Conservation (phyloP, 768 basidiomycete genomes). For the Agrocybe pediades region DNA sequence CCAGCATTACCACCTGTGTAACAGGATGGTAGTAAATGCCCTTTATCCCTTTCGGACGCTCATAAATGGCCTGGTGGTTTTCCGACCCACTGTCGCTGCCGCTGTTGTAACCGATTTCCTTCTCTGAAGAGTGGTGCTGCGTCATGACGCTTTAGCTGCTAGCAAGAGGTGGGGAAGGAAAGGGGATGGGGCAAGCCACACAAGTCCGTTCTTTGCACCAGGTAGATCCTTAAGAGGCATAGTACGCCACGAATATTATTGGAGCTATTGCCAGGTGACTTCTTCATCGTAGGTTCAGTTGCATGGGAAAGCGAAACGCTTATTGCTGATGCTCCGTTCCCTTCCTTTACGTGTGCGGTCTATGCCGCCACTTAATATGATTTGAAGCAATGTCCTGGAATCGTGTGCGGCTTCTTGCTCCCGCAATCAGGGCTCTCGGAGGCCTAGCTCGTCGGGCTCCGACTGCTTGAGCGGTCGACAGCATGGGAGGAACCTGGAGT, state of each 20-base stretch:
- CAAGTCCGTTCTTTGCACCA: neutral
- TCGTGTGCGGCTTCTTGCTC: too few species aligned
- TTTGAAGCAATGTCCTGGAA: too few species aligned
- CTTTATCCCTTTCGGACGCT: constrained; percentile 51
- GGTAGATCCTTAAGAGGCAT: constrained; percentile 7
- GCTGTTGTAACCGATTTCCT: constrained; percentile 17
- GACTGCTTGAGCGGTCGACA: too few species aligned
- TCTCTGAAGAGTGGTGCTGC: constrained; percentile 13
- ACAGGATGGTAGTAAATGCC: constrained; percentile 62
- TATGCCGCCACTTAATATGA: too few species aligned
- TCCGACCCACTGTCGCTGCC: constrained; percentile 16
- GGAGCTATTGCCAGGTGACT: neutral
- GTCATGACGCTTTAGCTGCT: constrained; percentile 15
- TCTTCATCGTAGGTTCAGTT: neutral
- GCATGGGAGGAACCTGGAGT: too few species aligned
- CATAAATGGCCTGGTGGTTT: constrained; percentile 28
- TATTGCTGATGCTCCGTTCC: too few species aligned
- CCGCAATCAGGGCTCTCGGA: too few species aligned
- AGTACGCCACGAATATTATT: constrained; percentile 6
- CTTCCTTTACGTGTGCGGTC: too few species aligned
- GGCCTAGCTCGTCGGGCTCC: too few species aligned
- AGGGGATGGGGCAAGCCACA: constrained; percentile 5
- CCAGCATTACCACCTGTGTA: constrained; percentile 46
- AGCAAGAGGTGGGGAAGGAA: neutral
- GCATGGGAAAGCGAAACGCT: too few species aligned